A percentile compares a stretch with the other conserved stretches of the same genome.
phyloP scores from a whole-genome alignment of 345 rosid genomes.

The Murraya koenigii region DNA sequence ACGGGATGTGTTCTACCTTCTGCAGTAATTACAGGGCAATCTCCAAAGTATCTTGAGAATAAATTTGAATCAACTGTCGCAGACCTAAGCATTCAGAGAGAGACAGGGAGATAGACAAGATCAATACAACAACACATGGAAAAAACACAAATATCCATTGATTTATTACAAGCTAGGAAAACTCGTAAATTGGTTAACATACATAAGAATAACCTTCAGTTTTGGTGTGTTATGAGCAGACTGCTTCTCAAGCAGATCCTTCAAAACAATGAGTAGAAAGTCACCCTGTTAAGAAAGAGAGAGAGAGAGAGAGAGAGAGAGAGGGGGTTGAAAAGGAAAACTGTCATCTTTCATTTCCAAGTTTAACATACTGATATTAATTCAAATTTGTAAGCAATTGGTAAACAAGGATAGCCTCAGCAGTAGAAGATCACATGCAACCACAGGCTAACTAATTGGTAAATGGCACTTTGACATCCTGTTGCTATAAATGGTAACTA shows the following conservation, averaged over 20 bases:
- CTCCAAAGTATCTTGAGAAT: conserved; percentile 80
- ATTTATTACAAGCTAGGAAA: conserved; percentile 9
- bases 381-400: neutral
- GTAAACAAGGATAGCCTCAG: neutral
- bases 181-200: conserved; percentile 25
- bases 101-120: conserved; percentile 1
- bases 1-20: conserved; percentile 91
- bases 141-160: neutral
- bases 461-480: neutral
- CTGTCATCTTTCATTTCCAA: neutral
- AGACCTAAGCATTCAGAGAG: conserved; percentile 51
- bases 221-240: conserved; percentile 41
- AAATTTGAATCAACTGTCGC: conserved; percentile 91
- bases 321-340: neutral
- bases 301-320: too few relatives aligned
- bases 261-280: conserved; percentile 88
- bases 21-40: conserved; percentile 87
- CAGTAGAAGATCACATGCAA: neutral
- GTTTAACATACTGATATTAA: neutral
- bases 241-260: conserved; percentile 84
- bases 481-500: neutral
- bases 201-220: conserved; percentile 90
- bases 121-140: neutral
- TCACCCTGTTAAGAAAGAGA: conserved; percentile 53
- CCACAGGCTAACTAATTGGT: neutral